phyloP scores from a whole-genome alignment of 1,139 yeast species.

The Hansenula sp. region DNA sequence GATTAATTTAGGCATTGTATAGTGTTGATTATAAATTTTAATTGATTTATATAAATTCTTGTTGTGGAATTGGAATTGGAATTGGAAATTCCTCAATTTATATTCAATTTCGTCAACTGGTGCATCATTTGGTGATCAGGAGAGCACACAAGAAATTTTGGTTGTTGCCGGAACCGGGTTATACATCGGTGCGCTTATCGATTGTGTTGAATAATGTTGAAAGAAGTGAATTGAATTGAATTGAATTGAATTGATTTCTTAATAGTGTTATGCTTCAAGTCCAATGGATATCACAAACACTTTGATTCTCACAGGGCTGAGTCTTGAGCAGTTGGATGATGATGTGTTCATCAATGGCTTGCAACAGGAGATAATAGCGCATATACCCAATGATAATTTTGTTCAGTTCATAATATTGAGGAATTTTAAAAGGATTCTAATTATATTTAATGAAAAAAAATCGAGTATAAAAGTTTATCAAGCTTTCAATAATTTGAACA shows the following conservation, averaged over 20 bases:
- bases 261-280: too few species aligned
- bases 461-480: constrained; percentile 3
- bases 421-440: constrained; percentile 16
- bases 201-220: too few species aligned
- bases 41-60: too few species aligned
- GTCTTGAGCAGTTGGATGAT: constrained; percentile 7
- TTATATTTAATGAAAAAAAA: constrained; percentile 12
- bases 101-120: constrained; percentile 1
- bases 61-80: too few species aligned
- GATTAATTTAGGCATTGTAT: constrained; percentile 63
- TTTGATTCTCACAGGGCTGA: constrained; percentile 15
- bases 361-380: constrained; percentile 14
- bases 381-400: constrained; percentile 10
- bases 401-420: constrained; percentile 20
- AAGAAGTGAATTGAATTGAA: too few species aligned
- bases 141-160: neutral
- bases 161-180: neutral
- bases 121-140: constrained; percentile 1
- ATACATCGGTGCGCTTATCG: too few species aligned
- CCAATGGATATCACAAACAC: constrained; percentile 15
- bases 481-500: neutral
- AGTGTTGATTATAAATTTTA: too few species aligned
- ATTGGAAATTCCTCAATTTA: neutral
- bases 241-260: too few species aligned
- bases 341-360: constrained; percentile 8